A percentile compares a stretch with the other conserved stretches of the same genome.
Evolutionary conservation across 371 early-diverging fungal species (phyloP).

Genomic region (Phascolomyces articulosus): DNA sequence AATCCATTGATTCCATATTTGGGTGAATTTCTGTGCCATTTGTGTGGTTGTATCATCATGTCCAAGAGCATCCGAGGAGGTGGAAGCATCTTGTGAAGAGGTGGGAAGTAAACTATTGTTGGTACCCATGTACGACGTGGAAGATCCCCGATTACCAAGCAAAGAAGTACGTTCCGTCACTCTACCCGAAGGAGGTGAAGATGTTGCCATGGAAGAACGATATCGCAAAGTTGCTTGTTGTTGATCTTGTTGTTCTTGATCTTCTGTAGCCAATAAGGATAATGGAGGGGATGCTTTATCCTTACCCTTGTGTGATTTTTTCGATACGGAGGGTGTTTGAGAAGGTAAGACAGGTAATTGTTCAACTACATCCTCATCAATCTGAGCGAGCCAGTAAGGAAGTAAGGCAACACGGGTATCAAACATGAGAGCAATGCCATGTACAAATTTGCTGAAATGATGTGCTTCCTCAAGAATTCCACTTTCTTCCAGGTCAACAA

Average conservation of each 20-base stretch:
- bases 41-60: not conserved
- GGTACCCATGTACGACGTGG: not conserved
- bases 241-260: constrained; percentile 2
- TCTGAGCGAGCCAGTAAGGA: constrained; percentile 98
- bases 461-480: constrained; percentile 96
- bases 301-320: constrained; percentile 71
- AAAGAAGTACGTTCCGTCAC: constrained; percentile 35
- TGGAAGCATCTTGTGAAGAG: not conserved
- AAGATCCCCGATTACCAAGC: constrained; percentile 11
- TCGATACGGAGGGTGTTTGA: constrained; percentile 6
- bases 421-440: constrained; percentile 94
- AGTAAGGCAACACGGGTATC: constrained; percentile 87
- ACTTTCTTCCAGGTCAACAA: constrained; percentile 86
- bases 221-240: constrained; percentile 9
- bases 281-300: constrained; percentile 52
- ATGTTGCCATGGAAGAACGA: not conserved
- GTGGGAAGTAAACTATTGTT: not conserved
- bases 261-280: constrained; percentile 11
- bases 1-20: not conserved
- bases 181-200: not conserved
- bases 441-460: constrained; percentile 98
- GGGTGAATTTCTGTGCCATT: not conserved
- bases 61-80: not conserved
- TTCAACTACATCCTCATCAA: constrained; percentile 80
- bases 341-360: constrained; percentile 7